Evolutionary conservation across 2,329 filamentous ascomycete genomes (phyloP).

Genomic region (Metarhizium rileyi): DNA sequence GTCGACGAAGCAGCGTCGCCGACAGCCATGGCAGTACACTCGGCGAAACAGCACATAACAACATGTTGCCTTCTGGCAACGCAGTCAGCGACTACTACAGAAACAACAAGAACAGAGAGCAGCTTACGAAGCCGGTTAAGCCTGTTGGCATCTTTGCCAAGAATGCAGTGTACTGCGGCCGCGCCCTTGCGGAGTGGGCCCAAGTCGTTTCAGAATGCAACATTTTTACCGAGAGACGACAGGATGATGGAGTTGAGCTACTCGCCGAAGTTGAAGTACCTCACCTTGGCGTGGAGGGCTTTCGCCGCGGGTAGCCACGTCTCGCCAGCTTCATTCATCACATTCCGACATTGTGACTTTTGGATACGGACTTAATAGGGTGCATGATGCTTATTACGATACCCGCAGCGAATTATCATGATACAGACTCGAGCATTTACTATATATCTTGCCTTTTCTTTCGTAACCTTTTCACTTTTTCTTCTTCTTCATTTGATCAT

Average conservation of each 20-base stretch:
- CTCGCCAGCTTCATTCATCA: no score
- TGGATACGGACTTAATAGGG: not conserved
- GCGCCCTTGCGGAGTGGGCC: slow-evolving; percentile 70
- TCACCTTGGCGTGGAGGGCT: slow-evolving; percentile 30
- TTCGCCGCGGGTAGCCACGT: slow-evolving; percentile 18
- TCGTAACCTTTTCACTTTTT: no score
- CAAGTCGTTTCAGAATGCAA: slow-evolving; percentile 69
- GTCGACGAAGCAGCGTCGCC: not conserved
- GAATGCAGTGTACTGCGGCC: slow-evolving; percentile 54
- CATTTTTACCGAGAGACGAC: slow-evolving; percentile 68
- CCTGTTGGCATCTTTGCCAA: slow-evolving; percentile 35
- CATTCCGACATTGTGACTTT: no score
- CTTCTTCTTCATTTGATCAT: not conserved
- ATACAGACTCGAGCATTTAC: not conserved
- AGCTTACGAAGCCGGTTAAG: slow-evolving; percentile 33
- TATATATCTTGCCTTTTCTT: not conserved
- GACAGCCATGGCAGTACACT: slow-evolving; percentile 2
- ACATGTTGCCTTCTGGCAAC: not conserved
- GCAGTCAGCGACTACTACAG: slow-evolving; percentile 14
- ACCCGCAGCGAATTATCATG: not conserved
- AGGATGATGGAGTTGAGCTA: slow-evolving; percentile 59
- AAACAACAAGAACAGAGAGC: slow-evolving; percentile 19
- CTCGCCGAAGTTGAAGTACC: slow-evolving; percentile 57
- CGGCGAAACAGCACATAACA: not conserved
- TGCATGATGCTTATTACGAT: not conserved